phyloP scores from a whole-genome alignment of 305 asterid species.

The Fraxinus platypoda region DNA sequence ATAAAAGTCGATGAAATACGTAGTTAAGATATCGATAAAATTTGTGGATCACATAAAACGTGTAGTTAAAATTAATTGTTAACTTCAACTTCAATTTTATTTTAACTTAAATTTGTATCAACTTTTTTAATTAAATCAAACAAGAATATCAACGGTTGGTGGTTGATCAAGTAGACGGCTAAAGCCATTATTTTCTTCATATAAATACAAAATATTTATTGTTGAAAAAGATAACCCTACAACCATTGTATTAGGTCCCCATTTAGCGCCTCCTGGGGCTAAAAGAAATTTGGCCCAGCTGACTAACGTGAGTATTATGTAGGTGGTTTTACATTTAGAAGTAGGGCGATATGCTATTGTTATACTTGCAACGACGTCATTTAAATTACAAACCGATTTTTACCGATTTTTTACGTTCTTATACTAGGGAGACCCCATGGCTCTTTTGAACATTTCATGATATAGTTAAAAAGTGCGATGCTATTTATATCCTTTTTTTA shows the following conservation, averaged over 20 bases:
- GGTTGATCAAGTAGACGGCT: neutral
- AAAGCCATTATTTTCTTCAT: neutral
- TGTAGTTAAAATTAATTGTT: too few species aligned
- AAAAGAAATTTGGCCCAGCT: neutral
- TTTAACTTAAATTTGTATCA: neutral
- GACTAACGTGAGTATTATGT: neutral
- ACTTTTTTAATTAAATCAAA: too few species aligned
- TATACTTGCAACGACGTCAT: neutral
- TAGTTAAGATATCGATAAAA: too few species aligned
- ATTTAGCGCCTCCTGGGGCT: neutral
- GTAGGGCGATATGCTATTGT: neutral
- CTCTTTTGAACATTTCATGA: neutral
- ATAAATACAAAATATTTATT: too few species aligned
- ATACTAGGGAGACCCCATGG: neutral
- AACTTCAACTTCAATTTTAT: too few species aligned
- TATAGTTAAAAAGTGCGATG: neutral
- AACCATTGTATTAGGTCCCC: neutral
- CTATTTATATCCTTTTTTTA: neutral
- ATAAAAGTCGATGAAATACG: too few species aligned
- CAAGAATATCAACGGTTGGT: neutral
- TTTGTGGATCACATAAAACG: too few species aligned
- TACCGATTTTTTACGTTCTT: neutral
- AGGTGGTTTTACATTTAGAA: too few species aligned
- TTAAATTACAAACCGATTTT: too few species aligned
- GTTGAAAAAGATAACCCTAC: neutral